A percentile compares a stretch with the other conserved stretches of the same genome.
These are phyloP conservation scores for Batkoa obscura DNA, from an alignment of 371 early-diverging fungal species.

Conservation along the genomic window DNA sequence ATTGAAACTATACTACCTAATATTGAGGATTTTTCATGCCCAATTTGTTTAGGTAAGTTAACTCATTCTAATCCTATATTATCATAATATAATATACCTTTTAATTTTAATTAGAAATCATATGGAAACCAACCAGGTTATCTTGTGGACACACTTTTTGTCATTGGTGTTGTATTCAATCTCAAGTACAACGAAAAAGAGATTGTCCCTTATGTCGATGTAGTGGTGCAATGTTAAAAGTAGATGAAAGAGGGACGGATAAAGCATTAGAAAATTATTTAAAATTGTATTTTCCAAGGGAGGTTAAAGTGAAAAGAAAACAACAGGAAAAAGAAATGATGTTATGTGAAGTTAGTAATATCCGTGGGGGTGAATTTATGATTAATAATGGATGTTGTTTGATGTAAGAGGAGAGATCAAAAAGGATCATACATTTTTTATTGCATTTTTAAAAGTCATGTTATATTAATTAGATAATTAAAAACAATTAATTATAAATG, in stretches of 20 bases:
- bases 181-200: conserved; percentile 29
- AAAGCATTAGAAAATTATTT: conserved; percentile 38
- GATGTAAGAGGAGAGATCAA: not conserved
- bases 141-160: conserved; percentile 52
- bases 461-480: too few relatives aligned
- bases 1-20: conserved; percentile 49
- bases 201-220: conserved; percentile 59
- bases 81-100: not conserved
- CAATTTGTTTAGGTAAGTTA: conserved; percentile 30
- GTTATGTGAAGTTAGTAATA: not conserved
- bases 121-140: conserved; percentile 55
- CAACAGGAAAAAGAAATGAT: conserved; percentile 37
- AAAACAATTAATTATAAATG: too few relatives aligned
- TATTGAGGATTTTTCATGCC: conserved; percentile 46
- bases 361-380: conserved; percentile 2
- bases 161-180: conserved; percentile 49
- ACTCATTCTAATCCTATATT: not conserved
- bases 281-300: conserved; percentile 47
- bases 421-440: too few relatives aligned
- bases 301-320: conserved; percentile 41
- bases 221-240: conserved; percentile 27
- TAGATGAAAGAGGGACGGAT: conserved; percentile 24
- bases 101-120: conserved; percentile 14
- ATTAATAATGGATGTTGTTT: not conserved
- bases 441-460: too few relatives aligned